These are phyloP conservation scores for Aureobasidium sp. DNA, from an alignment of 2,329 filamentous ascomycete genomes.

Conservation along the genomic window DNA sequence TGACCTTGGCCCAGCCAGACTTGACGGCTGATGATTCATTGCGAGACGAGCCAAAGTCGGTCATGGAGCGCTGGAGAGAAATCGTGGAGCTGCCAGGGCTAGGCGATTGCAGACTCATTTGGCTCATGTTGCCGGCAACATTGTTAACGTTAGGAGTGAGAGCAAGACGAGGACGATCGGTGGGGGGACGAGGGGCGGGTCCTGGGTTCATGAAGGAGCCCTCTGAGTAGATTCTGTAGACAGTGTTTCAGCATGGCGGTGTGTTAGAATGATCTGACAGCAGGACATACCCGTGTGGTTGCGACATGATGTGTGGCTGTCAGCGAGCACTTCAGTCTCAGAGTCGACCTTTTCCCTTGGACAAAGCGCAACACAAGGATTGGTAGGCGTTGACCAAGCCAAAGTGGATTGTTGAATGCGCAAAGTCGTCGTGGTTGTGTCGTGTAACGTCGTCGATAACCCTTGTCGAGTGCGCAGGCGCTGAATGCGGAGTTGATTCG, in stretches of 20 bases:
- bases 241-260: background rate
- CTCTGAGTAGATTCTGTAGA: slow-evolving; percentile 50
- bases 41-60: slow-evolving; percentile 32
- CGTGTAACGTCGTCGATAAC: background rate
- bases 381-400: background rate
- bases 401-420: background rate
- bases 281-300: slow-evolving; percentile 12
- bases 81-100: slow-evolving; percentile 29
- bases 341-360: background rate
- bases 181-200: slow-evolving; percentile 83
- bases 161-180: slow-evolving; percentile 65
- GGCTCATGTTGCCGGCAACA: slow-evolving; percentile 67
- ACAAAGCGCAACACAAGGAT: slow-evolving; percentile 2
- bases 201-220: slow-evolving; percentile 92
- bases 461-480: background rate
- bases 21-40: slow-evolving; percentile 37
- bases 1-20: slow-evolving; percentile 73
- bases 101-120: slow-evolving; percentile 65
- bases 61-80: slow-evolving; percentile 36
- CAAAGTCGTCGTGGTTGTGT: background rate
- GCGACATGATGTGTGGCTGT: slow-evolving; percentile 5
- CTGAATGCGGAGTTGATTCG: slow-evolving; percentile 1
- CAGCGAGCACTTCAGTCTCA: background rate
- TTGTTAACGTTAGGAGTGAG: slow-evolving; percentile 67
- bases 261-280: background rate